These are phyloP conservation scores for Saturnispora sekii DNA, from an alignment of 805 yeast genomes.

Conservation along the genomic window DNA sequence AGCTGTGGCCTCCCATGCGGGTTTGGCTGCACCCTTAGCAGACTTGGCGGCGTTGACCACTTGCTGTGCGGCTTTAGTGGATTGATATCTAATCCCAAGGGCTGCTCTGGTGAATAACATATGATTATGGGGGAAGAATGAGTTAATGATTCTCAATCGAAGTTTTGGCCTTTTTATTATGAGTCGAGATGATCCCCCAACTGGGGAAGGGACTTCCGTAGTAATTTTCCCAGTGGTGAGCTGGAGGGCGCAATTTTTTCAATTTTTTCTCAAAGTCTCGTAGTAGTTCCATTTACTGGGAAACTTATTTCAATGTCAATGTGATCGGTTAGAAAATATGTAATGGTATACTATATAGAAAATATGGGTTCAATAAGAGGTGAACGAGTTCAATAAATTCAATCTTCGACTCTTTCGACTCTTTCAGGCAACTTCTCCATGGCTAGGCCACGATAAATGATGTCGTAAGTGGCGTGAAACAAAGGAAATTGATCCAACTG, in stretches of 20 bases:
- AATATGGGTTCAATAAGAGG: constrained; percentile 3
- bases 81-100: too few species aligned
- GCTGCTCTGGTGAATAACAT: too few species aligned
- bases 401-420: constrained; percentile 35
- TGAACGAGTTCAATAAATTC: neutral
- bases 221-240: too few species aligned
- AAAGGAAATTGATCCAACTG: constrained; percentile 69
- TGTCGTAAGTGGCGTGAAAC: constrained; percentile 70
- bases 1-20: constrained; percentile 13
- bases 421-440: constrained; percentile 68
- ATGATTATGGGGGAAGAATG: too few species aligned
- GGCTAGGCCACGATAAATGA: constrained; percentile 64
- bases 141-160: too few species aligned
- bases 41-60: neutral
- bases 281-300: too few species aligned
- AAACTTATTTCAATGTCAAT: constrained; percentile 5
- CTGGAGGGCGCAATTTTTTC: too few species aligned
- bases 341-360: neutral
- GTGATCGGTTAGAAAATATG: constrained; percentile 6
- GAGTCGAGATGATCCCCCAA: too few species aligned
- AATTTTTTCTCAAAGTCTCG: too few species aligned
- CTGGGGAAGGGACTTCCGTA: too few species aligned
- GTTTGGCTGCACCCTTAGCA: neutral
- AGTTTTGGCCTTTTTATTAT: too few species aligned
- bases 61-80: neutral